Evolutionary conservation across 164 flowering plant genomes (phyloP).

Genomic region (Nymphaea colorata): DNA sequence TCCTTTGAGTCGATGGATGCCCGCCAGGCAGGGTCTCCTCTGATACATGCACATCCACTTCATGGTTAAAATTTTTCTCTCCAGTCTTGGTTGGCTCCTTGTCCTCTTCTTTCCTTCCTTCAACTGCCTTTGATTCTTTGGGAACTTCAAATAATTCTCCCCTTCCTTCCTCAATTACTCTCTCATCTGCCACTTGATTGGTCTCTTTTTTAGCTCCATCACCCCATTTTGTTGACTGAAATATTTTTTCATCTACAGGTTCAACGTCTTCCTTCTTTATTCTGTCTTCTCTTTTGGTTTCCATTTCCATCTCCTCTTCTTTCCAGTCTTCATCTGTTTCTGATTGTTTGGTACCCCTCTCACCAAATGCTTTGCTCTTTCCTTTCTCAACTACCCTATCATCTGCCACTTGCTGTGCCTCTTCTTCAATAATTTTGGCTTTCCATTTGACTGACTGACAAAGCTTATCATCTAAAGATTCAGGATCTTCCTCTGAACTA

Average conservation of each 20-base stretch:
- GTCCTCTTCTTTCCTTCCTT: background rate
- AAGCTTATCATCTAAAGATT: conserved; percentile 6
- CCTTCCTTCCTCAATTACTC: background rate
- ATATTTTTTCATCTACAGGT: too few relatives aligned
- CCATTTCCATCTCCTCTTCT: background rate
- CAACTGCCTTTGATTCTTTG: too few relatives aligned
- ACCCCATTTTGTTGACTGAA: too few relatives aligned
- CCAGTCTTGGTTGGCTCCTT: background rate
- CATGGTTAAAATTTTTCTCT: too few relatives aligned
- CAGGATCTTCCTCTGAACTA: conserved; percentile 1
- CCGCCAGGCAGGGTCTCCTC: background rate
- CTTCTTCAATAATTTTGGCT: background rate
- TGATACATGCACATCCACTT: background rate
- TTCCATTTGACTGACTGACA: background rate
- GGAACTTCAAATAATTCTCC: background rate
- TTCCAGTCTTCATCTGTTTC: background rate
- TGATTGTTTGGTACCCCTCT: background rate
- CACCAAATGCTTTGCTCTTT: background rate
- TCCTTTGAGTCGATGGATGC: background rate
- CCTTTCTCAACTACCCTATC: conserved; percentile 3
- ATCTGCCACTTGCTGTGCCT: conserved; percentile 2
- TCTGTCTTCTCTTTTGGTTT: background rate
- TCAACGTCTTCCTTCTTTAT: too few relatives aligned
- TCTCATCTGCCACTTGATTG: background rate
- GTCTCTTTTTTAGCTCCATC: background rate